Percentiles rank a stretch among this genome's conserved stretches.
Conservation (phyloP, 441 rosid genomes). For the Mallotus repandus region DNA sequence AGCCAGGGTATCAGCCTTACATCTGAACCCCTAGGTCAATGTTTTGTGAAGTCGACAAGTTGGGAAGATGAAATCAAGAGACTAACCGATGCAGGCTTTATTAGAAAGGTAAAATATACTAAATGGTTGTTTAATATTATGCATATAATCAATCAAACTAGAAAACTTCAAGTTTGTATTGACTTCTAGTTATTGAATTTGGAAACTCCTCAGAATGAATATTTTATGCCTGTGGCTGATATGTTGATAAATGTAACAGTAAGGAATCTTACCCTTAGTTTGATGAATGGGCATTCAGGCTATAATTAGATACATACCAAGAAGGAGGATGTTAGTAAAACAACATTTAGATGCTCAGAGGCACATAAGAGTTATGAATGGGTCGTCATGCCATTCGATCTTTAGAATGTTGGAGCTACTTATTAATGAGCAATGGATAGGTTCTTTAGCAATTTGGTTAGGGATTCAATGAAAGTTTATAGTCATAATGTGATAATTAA, state of each 20-base stretch:
- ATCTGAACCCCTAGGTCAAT: too few relatives aligned
- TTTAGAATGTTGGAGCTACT: neutral
- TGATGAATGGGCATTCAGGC: neutral
- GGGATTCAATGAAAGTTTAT: slow-evolving; percentile 9
- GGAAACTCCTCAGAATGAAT: neutral
- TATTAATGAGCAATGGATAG: neutral
- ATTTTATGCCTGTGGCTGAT: neutral
- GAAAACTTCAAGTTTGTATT: neutral
- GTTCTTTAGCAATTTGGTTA: neutral
- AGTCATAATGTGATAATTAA: neutral
- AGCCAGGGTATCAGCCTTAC: too few relatives aligned
- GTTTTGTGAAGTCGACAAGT: too few relatives aligned
- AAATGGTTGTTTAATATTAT: too few relatives aligned
- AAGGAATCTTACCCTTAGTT: neutral
- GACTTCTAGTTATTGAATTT: neutral
- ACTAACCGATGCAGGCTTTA: too few relatives aligned
- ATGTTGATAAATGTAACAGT: neutral
- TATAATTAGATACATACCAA: neutral
- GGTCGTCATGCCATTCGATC: neutral
- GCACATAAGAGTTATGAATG: neutral
- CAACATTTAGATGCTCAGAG: neutral
- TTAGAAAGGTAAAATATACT: too few relatives aligned
- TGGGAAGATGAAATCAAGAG: too few relatives aligned
- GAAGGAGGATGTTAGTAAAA: neutral
- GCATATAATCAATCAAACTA: too few relatives aligned